Conservation (phyloP, 73 alveolate species). For the Chromera velia region DNA sequence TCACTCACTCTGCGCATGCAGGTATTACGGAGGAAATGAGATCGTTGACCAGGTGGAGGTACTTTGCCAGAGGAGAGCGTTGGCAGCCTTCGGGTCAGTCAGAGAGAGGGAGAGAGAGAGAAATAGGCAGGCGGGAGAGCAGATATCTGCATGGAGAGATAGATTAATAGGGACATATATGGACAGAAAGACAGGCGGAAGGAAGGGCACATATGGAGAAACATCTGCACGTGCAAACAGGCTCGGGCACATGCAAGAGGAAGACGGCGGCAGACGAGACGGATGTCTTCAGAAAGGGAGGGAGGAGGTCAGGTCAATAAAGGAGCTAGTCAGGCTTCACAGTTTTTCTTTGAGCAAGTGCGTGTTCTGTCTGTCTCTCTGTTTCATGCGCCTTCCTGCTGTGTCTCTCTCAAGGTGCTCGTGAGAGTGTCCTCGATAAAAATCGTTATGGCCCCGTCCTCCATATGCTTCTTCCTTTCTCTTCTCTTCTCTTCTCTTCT, state of each 20-base stretch:
- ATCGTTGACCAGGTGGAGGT: conserved; percentile 72
- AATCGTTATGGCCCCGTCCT: no score
- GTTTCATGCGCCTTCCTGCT: no score
- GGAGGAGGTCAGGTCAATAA: no score
- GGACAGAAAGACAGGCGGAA: background rate
- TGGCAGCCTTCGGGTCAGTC: conserved; percentile 69
- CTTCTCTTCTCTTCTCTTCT: background rate
- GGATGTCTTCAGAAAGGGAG: no score
- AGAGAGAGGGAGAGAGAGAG: background rate
- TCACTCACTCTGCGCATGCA: background rate
- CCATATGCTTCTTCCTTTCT: no score
- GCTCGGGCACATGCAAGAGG: background rate
- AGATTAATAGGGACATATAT: background rate
- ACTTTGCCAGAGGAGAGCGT: conserved; percentile 72
- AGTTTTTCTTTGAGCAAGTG: no score
- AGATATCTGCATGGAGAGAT: background rate
- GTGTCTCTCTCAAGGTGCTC: no score
- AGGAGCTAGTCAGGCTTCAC: no score
- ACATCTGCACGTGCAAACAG: background rate
- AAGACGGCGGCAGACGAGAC: background rate
- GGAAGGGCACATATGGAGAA: background rate
- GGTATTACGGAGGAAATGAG: conserved; percentile 88
- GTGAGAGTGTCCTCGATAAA: no score
- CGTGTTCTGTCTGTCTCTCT: no score
- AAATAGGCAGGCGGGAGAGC: background rate